phyloP scores from a whole-genome alignment of 1,284 basidiomycete genomes.

The Gymnopus androsaceus region DNA sequence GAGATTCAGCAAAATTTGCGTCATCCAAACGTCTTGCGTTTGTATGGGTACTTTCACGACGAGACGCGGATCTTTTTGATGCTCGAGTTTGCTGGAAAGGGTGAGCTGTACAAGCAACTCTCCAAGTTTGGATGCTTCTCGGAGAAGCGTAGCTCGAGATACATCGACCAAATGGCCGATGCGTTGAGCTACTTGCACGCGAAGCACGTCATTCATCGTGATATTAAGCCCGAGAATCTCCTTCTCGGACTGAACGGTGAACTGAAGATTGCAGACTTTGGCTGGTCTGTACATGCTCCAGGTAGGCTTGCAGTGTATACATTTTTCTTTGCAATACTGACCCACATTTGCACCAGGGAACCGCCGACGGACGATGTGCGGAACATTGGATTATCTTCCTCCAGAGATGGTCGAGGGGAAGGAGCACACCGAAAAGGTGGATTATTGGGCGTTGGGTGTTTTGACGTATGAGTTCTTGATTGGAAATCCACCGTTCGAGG shows the following conservation, averaged over 20 bases:
- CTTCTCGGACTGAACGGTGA: constrained; percentile 95
- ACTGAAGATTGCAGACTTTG: constrained; percentile 98
- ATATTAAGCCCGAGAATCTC: constrained; percentile 99
- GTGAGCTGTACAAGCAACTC: constrained; percentile 88
- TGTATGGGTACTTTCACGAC: constrained; percentile 73
- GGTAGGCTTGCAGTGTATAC: too few relatives aligned
- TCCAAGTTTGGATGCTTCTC: constrained; percentile 59
- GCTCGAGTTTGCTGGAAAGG: constrained; percentile 68
- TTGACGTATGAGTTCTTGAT: constrained; percentile 94
- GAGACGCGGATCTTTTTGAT: constrained; percentile 68
- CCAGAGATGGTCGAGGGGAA: constrained; percentile 98
- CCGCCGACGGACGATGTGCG: constrained; percentile 87
- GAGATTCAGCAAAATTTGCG: constrained; percentile 97
- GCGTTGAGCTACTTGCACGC: constrained; percentile 90
- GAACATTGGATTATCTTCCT: constrained; percentile 95
- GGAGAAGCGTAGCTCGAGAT: constrained; percentile 46
- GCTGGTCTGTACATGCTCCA: constrained; percentile 99
- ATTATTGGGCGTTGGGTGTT: constrained; percentile 98
- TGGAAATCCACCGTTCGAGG: constrained; percentile 94
- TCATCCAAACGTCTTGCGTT: constrained; percentile 91
- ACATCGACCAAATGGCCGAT: constrained; percentile 98
- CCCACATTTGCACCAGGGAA: too few relatives aligned
- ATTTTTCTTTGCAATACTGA: too few relatives aligned
- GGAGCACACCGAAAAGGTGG: constrained; percentile 87
- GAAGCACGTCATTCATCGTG: constrained; percentile 98